phyloP scores from a whole-genome alignment of 441 rosid genomes.

The Macaranga tanarius region DNA sequence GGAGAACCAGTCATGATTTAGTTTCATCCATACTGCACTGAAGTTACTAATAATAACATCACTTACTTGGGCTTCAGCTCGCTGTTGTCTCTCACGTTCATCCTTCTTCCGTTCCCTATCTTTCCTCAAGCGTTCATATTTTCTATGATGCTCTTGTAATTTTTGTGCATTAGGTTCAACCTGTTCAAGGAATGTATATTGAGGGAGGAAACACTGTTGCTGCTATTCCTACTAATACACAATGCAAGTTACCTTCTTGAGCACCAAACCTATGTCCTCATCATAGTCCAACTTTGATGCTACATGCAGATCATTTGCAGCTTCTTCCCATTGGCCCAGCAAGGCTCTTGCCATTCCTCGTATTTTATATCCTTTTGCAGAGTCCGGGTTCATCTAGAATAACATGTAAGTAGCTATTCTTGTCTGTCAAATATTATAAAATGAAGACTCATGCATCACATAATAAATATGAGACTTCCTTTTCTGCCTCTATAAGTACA shows the following conservation, averaged over 20 bases:
- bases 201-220: conserved; percentile 11
- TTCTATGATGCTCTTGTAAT: conserved; percentile 70
- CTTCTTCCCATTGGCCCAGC: conserved; percentile 90
- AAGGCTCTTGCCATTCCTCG: conserved; percentile 83
- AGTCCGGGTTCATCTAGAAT: conserved; percentile 84
- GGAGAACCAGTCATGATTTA: not conserved
- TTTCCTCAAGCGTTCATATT: conserved; percentile 65
- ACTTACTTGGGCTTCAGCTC: conserved; percentile 56
- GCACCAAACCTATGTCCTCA: conserved; percentile 70
- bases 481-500: conserved; percentile 4
- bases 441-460: not conserved
- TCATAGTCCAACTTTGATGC: conserved; percentile 88
- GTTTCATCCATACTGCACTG: not conserved
- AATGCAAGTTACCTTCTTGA: conserved; percentile 57
- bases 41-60: conserved; percentile 11
- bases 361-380: conserved; percentile 90
- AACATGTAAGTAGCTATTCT: conserved; percentile 1
- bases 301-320: conserved; percentile 79
- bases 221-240: not conserved
- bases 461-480: conserved; percentile 11
- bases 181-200: conserved; percentile 34
- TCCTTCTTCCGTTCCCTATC: conserved; percentile 56
- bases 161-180: conserved; percentile 76
- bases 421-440: conserved; percentile 11
- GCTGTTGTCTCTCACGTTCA: conserved; percentile 45